Conservation (phyloP, 2,329 filamentous ascomycete genomes). For the Claviceps sp. region DNA sequence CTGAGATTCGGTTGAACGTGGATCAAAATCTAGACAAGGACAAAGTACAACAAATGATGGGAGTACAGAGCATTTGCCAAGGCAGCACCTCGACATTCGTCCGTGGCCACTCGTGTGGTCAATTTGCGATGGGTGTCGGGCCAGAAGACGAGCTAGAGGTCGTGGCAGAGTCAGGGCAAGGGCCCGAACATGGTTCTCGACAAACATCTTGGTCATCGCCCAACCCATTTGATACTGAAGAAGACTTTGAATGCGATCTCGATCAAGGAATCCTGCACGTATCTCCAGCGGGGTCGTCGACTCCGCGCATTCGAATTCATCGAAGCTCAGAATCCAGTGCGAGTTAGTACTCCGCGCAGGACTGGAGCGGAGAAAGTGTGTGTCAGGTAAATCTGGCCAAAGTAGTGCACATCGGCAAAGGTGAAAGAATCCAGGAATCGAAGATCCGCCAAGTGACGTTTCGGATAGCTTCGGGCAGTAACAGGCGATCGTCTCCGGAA, state of each 20-base stretch:
- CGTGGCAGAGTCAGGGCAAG: neutral
- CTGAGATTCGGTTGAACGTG: slow-evolving; percentile 22
- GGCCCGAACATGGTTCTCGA: neutral
- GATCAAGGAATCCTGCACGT: slow-evolving; percentile 24
- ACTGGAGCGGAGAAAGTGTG: slow-evolving; percentile 1
- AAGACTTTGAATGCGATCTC: slow-evolving; percentile 24
- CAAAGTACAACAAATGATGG: slow-evolving; percentile 17
- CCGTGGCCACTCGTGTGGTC: neutral
- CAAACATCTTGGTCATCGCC: neutral
- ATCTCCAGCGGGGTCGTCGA: slow-evolving; percentile 24
- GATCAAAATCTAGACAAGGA: slow-evolving; percentile 20
- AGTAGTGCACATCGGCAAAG: slow-evolving; percentile 6
- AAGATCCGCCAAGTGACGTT: slow-evolving; percentile 4
- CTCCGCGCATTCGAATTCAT: slow-evolving; percentile 17
- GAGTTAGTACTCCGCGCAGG: neutral
- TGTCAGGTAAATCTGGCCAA: slow-evolving; percentile 7
- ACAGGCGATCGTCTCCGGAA: neutral
- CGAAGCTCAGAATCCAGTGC: neutral
- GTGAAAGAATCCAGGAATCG: neutral
- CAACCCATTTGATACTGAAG: slow-evolving; percentile 23
- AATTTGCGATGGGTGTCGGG: neutral
- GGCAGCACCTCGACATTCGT: neutral
- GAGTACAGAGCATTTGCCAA: neutral
- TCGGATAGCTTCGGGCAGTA: neutral
- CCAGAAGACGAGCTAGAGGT: neutral